Base-by-base conservation (phyloP, 306 rosid species). In the Hylodesmum podocarpum region DNA sequence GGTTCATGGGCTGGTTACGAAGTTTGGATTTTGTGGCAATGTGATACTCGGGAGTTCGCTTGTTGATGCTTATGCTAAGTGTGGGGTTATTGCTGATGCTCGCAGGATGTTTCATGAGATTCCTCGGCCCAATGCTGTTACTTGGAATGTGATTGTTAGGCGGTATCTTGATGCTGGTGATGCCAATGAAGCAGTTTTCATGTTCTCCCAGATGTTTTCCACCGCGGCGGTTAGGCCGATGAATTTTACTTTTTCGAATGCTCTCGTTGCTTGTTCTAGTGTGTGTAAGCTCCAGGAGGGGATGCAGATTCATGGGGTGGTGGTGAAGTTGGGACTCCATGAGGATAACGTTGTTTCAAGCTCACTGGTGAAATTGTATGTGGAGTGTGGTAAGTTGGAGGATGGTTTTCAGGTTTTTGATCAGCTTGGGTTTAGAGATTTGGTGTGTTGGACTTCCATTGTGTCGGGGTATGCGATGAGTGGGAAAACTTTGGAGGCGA, bases 121-220 rank as follows among this genome's bases (percentile, higher is more conserved):
- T 12, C 76, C 73, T 1, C 63, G 46, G 46, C 93, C 86, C 4
- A 91, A 81, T 91, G 90, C 77, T 21, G 82, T 91, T 70, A 85
- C 93, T 22, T 91, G 95, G 93, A 91, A 91, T 88, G 91, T 91
- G 63, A 80, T 89, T 31, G 95, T 91, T 66, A 84, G 95, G 78
- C 78, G 90, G 77, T 88, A 87, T 82, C 90, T 88, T 33, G 97
- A 89, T 76, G 73, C 76, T 40, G 91, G 77, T 46, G 84, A 91
- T 70, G 90, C 75, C 1, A 77, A 66, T 73, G 85, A 84, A 64
- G 91, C 90, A 0, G 43, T 91, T 40, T 57, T 53, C 6, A 80
- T 89, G 90, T 89, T 91, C 76, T 80, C 83, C 4, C 53, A 57
- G 76, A 91, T 89, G 93, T 76, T 86, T n/a, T 68, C 68, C 2